These are phyloP conservation scores for Calonectria fujianensis DNA, from an alignment of 2,329 filamentous ascomycete genomes.

Conservation along the genomic window DNA sequence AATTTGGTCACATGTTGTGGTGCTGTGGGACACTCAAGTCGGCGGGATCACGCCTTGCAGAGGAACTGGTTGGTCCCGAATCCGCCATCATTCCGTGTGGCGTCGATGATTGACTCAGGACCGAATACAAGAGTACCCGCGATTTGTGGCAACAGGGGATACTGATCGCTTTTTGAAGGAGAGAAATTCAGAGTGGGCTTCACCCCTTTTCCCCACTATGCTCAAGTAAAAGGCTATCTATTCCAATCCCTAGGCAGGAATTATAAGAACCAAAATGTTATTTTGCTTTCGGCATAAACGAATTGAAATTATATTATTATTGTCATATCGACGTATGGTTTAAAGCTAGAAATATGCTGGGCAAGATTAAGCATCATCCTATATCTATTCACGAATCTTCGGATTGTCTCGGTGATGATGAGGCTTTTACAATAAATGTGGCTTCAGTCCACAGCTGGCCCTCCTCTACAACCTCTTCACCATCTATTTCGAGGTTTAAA, in stretches of 20 bases:
- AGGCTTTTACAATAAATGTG: constrained; percentile 85
- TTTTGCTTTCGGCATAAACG: neutral
- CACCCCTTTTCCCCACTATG: too few species aligned
- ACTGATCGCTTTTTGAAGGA: too few species aligned
- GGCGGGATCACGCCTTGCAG: neutral
- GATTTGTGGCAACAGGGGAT: too few species aligned
- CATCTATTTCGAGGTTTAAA: constrained; percentile 90
- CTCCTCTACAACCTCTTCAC: constrained; percentile 85
- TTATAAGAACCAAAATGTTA: too few species aligned
- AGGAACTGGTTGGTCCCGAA: neutral
- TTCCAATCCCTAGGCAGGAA: too few species aligned
- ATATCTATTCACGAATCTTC: neutral
- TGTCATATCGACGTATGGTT: neutral
- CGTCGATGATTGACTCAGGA: neutral
- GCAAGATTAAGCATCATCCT: too few species aligned
- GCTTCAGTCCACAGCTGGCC: constrained; percentile 90
- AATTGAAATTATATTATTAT: constrained; percentile 10
- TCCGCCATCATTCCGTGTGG: neutral
- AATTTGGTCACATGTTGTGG: too few species aligned
- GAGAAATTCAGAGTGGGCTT: too few species aligned
- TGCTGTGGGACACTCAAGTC: neutral
- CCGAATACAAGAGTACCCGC: too few species aligned
- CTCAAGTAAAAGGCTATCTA: too few species aligned
- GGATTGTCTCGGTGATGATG: neutral
- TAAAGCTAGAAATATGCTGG: neutral